Conservation (phyloP, 805 yeast genomes). For the Zygotorulaspora florentina region DNA sequence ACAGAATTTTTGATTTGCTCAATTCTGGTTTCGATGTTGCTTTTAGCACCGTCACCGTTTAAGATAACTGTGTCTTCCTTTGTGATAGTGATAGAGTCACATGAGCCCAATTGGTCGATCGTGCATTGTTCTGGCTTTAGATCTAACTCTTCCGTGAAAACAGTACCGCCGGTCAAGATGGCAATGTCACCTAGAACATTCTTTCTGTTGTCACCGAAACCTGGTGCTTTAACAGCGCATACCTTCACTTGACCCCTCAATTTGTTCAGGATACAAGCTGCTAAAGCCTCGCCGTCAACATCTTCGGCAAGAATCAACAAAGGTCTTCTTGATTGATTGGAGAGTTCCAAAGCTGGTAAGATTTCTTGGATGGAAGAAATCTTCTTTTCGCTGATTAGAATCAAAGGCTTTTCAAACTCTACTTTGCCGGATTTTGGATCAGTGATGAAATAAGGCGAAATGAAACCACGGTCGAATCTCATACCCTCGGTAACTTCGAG, state of each 20-base stretch:
- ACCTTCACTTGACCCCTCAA: slow-evolving; percentile 98
- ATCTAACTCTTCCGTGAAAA: slow-evolving; percentile 83
- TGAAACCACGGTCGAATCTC: slow-evolving; percentile 96
- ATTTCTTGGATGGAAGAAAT: slow-evolving; percentile 85
- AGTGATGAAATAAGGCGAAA: slow-evolving; percentile 94
- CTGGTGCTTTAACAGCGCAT: slow-evolving; percentile 97
- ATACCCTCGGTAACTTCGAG: slow-evolving; percentile 97
- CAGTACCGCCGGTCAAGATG: slow-evolving; percentile 88
- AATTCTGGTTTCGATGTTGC: slow-evolving; percentile 75
- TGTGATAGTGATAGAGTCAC: slow-evolving; percentile 87
- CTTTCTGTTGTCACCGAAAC: slow-evolving; percentile 98
- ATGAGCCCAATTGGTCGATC: slow-evolving; percentile 81
- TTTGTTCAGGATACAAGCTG: slow-evolving; percentile 95
- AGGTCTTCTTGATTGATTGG: slow-evolving; percentile 92
- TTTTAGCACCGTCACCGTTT: slow-evolving; percentile 88
- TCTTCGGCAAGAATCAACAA: slow-evolving; percentile 91
- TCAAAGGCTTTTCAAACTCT: slow-evolving; percentile 89
- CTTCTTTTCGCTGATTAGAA: slow-evolving; percentile 89
- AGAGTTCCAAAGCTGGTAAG: slow-evolving; percentile 86
- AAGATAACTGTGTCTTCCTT: slow-evolving; percentile 93
- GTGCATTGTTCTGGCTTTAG: slow-evolving; percentile 94
- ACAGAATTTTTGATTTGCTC: slow-evolving; percentile 87
- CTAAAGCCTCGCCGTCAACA: slow-evolving; percentile 96
- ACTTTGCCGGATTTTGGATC: slow-evolving; percentile 90
- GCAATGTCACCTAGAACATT: slow-evolving; percentile 95